phyloP scores from a whole-genome alignment of 2,329 filamentous ascomycete species.

The Thermoascus crustaceus region DNA sequence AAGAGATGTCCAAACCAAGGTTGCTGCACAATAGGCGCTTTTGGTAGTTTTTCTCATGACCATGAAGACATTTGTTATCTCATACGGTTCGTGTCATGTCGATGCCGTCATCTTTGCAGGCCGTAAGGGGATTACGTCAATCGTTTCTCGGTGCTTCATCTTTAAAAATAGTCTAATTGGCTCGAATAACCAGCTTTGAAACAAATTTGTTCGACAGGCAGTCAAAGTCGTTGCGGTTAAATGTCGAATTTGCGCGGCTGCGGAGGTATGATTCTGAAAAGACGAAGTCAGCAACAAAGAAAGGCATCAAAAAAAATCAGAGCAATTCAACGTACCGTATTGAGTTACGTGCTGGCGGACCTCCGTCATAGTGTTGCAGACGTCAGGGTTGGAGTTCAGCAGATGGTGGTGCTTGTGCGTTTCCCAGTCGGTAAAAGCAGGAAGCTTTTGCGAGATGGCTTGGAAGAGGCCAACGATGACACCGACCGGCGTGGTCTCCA shows the following conservation, averaged over 20 bases:
- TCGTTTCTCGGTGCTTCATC: conserved; percentile 7
- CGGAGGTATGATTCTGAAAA: conserved; percentile 73
- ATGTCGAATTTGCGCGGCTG: conserved; percentile 68
- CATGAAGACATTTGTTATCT: conserved; percentile 15
- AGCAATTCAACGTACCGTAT: conserved; percentile 61
- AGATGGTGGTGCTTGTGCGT: conserved; percentile 83
- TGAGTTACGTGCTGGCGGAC: conserved; percentile 85
- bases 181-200: conserved; percentile 90
- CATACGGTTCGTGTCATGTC: conserved; percentile 20
- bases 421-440: conserved; percentile 89
- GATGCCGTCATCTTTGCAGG: conserved; percentile 13
- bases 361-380: conserved; percentile 94
- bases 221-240: conserved; percentile 88
- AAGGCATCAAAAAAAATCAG: neutral
- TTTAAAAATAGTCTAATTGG: conserved; percentile 51
- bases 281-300: conserved; percentile 36
- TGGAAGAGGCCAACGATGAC: conserved; percentile 96
- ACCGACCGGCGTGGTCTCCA: conserved; percentile 92
- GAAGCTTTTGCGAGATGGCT: conserved; percentile 93
- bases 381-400: conserved; percentile 80
- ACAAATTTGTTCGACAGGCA: conserved; percentile 95
- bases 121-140: conserved; percentile 14
- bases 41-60: conserved; percentile 17
- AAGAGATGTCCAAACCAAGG: conserved; percentile 6
- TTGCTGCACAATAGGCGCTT: conserved; percentile 10